phyloP scores from a whole-genome alignment of 2,329 filamentous ascomycete genomes.

The Aspergillus sp. region DNA sequence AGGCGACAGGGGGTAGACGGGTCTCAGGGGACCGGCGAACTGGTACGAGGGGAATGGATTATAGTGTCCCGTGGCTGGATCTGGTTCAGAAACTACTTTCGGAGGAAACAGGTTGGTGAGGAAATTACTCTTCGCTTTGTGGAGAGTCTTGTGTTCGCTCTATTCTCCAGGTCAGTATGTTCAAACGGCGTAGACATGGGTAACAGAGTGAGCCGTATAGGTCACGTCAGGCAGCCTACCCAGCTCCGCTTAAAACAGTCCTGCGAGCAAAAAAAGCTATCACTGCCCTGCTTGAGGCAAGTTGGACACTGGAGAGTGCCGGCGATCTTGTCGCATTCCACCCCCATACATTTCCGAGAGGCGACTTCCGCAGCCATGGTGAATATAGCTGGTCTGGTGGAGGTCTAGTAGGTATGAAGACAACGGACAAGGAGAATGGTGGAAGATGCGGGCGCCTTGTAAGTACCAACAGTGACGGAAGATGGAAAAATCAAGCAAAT shows the following conservation, averaged over 20 bases:
- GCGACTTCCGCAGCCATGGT: conserved; percentile 31
- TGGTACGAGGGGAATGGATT: conserved; percentile 89
- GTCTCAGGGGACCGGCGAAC: conserved; percentile 78
- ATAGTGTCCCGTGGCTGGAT: conserved; percentile 83
- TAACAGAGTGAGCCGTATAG: conserved; percentile 20
- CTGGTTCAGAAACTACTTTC: conserved; percentile 84
- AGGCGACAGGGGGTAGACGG: conserved; percentile 80
- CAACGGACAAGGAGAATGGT: not conserved
- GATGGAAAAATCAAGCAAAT: conserved; percentile 1
- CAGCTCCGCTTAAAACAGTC: conserved; percentile 99
- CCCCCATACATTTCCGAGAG: conserved; percentile 65
- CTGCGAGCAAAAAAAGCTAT: conserved; percentile 96
- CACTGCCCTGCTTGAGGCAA: conserved; percentile 84
- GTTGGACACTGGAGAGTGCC: conserved; percentile 89
- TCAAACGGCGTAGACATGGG: not conserved
- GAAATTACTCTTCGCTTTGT: conserved; percentile 76
- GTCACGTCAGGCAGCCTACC: conserved; percentile 59
- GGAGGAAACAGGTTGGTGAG: conserved; percentile 73
- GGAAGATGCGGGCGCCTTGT: not conserved
- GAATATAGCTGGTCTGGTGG: not conserved
- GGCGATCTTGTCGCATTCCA: conserved; percentile 83
- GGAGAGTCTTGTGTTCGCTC: conserved; percentile 77
- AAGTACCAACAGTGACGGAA: not conserved
- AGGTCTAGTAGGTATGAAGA: not conserved
- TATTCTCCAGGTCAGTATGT: conserved; percentile 39